Base-by-base conservation (phyloP, 768 basidiomycete genomes). In the Hygrocybe coccinea region DNA sequence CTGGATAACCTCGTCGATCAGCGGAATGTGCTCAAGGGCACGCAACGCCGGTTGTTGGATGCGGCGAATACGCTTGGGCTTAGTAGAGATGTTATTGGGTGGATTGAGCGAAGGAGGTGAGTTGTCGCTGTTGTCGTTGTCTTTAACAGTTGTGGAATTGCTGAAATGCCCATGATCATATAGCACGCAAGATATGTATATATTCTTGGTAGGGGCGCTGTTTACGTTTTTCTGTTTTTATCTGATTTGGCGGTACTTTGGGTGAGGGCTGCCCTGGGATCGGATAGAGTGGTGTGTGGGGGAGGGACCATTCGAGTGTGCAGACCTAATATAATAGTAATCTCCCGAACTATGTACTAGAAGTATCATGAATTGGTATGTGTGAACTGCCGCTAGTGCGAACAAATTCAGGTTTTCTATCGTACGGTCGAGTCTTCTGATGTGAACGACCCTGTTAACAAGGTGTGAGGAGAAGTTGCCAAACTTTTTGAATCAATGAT, bases 111-210 rank as follows among this genome's bases (percentile, higher is more conserved):
- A 59, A 78, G 97, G 70, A 97, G 91, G 94, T 92, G 59, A 56
- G 83, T 77, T 14, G 19, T n/a, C n/a, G n/a, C n/a, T n/a, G n/a
- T n/a, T 17, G 11, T 24, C 41, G 55, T 41, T 46, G 22, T 24
- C 41, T 21, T 41, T 51, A 36, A 44, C 14, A 21, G 24, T 5
- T 14, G 17, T 37, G 1, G 29, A 38, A 3, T n/a, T 21, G 45
- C 43, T 50, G 17, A 44, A 45, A 24, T 56, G 25, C 65, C 35
- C 44, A 35, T 50, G 45, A 17, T 52, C 22, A 34, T 41, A 9
- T 67, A 95, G 95, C 66, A 93, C 87, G 41, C 95, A 95, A 67
- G 95, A 99, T 67, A 91, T 87, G 77, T 95, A 91, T 61, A 95
- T 99, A 59, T 94, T 99, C 72, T 68, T 89, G 46, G 86, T 74